Evolutionary conservation across 768 basidiomycete genomes (phyloP).

Genomic region (Russula dissimulans): DNA sequence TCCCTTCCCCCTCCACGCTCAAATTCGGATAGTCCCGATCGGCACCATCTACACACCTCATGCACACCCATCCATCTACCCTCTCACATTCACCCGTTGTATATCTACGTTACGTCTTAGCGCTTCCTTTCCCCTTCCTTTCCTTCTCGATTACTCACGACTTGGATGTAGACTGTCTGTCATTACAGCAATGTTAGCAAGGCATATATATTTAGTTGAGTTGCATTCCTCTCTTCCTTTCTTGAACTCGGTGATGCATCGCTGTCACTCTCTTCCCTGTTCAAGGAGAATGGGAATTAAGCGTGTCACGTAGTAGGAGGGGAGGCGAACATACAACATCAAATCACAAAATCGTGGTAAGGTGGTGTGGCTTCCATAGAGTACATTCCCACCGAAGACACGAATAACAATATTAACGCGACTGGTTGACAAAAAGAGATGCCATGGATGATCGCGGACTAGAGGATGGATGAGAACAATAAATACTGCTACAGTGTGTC

Average conservation of each 20-base stretch:
- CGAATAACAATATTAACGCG: background rate
- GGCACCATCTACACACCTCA: slow-evolving; percentile 1
- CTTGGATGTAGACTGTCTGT: slow-evolving; percentile 20
- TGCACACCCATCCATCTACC: slow-evolving; percentile 4
- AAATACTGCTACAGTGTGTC: slow-evolving; percentile 5
- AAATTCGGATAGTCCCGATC: slow-evolving; percentile 6
- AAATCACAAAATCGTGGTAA: background rate
- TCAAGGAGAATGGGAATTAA: background rate
- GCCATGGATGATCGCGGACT: slow-evolving; percentile 4
- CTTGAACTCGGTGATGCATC: background rate
- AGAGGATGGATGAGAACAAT: slow-evolving; percentile 3
- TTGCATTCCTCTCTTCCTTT: background rate
- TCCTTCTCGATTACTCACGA: background rate
- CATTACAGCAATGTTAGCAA: slow-evolving; percentile 17
- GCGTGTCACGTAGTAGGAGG: background rate
- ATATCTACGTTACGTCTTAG: slow-evolving; percentile 18
- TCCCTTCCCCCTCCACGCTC: background rate
- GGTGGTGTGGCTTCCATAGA: slow-evolving; percentile 3
- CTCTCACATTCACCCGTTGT: slow-evolving; percentile 17
- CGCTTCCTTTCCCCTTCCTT: background rate
- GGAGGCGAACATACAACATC: background rate
- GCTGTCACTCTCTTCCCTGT: background rate
- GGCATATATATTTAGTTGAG: slow-evolving; percentile 13
- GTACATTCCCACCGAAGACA: slow-evolving; percentile 6
- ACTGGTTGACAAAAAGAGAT: background rate